A percentile compares a stretch with the other conserved stretches of the same genome.
Conservation (phyloP, 441 rosid species). For the Aleurites moluccanus region DNA sequence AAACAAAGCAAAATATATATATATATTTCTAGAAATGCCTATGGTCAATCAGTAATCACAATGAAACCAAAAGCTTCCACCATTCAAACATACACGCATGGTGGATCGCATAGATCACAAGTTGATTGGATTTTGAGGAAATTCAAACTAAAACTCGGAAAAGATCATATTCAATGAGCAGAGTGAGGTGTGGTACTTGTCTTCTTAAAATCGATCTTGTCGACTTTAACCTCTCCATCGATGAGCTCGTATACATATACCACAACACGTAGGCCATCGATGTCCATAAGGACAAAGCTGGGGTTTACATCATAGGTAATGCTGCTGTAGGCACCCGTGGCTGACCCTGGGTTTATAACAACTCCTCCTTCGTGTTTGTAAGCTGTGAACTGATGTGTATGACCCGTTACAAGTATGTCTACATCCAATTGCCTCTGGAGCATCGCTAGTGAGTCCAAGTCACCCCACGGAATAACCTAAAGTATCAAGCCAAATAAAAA, state of each 20-base stretch:
- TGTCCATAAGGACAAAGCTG: constrained; percentile 95
- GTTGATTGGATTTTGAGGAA: constrained; percentile 7
- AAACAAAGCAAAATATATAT: too few relatives aligned
- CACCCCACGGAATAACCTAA: constrained; percentile 96
- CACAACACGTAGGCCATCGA: constrained; percentile 85
- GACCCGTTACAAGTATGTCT: constrained; percentile 91
- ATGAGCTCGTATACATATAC: constrained; percentile 91
- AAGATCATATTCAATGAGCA: constrained; percentile 32
- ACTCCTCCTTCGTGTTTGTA: constrained; percentile 98
- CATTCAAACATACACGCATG: neutral
- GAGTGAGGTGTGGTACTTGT: constrained; percentile 41
- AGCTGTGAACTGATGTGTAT: constrained; percentile 93
- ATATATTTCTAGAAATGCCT: neutral
- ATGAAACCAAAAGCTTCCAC: constrained; percentile 13
- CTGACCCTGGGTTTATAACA: constrained; percentile 92
- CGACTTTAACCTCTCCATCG: constrained; percentile 97
- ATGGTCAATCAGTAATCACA: neutral
- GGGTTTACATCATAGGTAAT: constrained; percentile 85
- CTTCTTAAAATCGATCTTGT: constrained; percentile 95
- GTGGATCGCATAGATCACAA: constrained; percentile 13
- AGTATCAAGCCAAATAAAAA: constrained; percentile 17
- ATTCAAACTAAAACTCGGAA: neutral
- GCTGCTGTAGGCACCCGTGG: constrained; percentile 91
- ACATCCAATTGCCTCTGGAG: constrained; percentile 92
- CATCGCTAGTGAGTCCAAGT: constrained; percentile 90